Percentiles rank a stretch among this genome's conserved stretches.
phyloP scores from a whole-genome alignment of 176 grass and related monocot species.

The Aechmea fasciata region DNA sequence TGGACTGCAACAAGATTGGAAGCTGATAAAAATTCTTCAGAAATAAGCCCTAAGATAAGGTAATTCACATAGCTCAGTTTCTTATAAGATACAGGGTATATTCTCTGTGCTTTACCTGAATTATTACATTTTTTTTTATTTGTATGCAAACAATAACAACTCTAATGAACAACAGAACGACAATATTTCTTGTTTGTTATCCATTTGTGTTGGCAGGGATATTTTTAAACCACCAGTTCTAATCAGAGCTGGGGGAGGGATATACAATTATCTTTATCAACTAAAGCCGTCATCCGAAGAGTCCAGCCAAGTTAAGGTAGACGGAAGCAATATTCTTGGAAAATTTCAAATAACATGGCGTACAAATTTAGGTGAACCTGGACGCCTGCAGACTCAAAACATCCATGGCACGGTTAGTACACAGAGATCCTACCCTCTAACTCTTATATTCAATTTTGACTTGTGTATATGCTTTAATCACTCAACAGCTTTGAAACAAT shows the following conservation, averaged over 20 bases:
- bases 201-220: conserved; percentile 30
- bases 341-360: conserved; percentile 99
- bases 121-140: not conserved
- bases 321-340: conserved; percentile 74
- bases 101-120: not conserved
- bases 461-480: not conserved
- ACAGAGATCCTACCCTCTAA: conserved; percentile 14
- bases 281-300: conserved; percentile 49
- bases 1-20: conserved; percentile 87
- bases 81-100: not conserved
- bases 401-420: conserved; percentile 83
- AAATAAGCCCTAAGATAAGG: conserved; percentile 47
- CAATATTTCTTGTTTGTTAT: conserved; percentile 7
- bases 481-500: not conserved
- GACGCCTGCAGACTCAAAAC: conserved; percentile 91
- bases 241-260: conserved; percentile 86
- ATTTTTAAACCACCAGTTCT: conserved; percentile 65
- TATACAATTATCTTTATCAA: conserved; percentile 94
- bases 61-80: conserved; percentile 23
- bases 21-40: conserved; percentile 54
- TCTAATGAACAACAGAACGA: conserved; percentile 5
- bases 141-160: conserved; percentile 3
- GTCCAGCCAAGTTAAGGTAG: conserved; percentile 44
- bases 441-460: not conserved
- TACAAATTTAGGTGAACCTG: conserved; percentile 92